Evolutionary conservation across 306 rosid species (phyloP).

Genomic region (Quercus bicolor): DNA sequence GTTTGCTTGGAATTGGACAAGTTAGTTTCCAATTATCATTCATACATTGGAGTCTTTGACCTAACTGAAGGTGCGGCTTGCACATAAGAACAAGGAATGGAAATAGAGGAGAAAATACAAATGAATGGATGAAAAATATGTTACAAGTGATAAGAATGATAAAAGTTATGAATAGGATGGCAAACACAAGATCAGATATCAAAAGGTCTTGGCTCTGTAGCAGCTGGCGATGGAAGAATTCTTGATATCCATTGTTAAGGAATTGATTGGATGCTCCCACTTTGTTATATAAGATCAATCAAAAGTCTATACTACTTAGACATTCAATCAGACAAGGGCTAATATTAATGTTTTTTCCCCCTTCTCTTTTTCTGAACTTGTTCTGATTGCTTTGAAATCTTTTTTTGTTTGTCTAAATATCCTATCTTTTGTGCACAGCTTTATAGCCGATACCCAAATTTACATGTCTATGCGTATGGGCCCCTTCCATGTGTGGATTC

Average conservation of each 20-base stretch:
- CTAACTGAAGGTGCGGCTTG: not conserved
- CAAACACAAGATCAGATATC: not conserved
- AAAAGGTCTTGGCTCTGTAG: no score
- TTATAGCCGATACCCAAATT: constrained; percentile 56
- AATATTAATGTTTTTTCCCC: not conserved
- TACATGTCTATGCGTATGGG: constrained; percentile 87
- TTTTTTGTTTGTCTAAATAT: constrained; percentile 9
- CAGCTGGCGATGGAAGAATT: no score
- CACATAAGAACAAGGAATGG: no score
- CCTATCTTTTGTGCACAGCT: constrained; percentile 48
- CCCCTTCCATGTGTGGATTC: constrained; percentile 92
- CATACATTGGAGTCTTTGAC: not conserved
- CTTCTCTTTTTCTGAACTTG: constrained; percentile 13
- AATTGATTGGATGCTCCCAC: not conserved
- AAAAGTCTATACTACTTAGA: not conserved
- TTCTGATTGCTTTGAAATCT: constrained; percentile 1
- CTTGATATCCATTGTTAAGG: no score
- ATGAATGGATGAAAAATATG: not conserved
- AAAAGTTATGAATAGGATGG: not conserved
- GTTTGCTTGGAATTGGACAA: not conserved
- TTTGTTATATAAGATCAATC: not conserved
- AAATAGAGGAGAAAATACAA: not conserved
- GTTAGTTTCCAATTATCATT: not conserved
- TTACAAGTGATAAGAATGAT: not conserved
- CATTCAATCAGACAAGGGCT: not conserved